Conservation (phyloP, 2,329 filamentous ascomycete genomes). For the Neonectria coccinea region DNA sequence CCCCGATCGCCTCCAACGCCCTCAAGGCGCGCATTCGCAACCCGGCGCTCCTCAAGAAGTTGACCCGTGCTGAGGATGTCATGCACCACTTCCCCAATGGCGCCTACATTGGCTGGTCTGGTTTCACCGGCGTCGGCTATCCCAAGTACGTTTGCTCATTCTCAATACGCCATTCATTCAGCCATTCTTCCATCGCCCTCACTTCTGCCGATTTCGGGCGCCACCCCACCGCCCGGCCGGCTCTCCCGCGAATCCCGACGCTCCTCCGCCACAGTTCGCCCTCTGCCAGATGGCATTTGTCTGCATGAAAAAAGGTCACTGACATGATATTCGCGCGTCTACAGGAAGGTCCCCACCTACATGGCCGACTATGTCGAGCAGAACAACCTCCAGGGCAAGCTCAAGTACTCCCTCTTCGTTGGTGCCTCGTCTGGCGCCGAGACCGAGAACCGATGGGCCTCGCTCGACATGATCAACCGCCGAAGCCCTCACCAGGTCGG, state of each 20-base stretch:
- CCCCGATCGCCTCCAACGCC: conserved; percentile 73
- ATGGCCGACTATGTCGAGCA: conserved; percentile 90
- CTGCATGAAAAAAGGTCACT: conserved; percentile 22
- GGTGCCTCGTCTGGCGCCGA: conserved; percentile 90
- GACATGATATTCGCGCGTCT: conserved; percentile 18
- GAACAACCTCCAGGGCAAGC: conserved; percentile 84
- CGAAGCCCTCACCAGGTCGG: conserved; percentile 89
- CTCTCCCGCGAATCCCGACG: conserved; percentile 16
- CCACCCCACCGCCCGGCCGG: conserved; percentile 17
- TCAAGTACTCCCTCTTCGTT: conserved; percentile 89
- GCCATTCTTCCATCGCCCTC: not conserved
- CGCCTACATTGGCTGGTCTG: conserved; percentile 90
- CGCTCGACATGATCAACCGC: conserved; percentile 88
- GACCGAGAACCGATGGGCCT: conserved; percentile 93
- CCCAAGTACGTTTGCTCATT: conserved; percentile 68
- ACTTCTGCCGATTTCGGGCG: conserved; percentile 14
- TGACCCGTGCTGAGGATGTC: conserved; percentile 82
- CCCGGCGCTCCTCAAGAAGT: conserved; percentile 82
- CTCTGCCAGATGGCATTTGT: not conserved
- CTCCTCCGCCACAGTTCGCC: conserved; percentile 7
- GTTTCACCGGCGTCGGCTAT: conserved; percentile 91
- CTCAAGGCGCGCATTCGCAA: conserved; percentile 81
- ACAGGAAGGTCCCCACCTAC: conserved; percentile 83
- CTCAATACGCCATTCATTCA: not conserved
- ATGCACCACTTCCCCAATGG: conserved; percentile 85